These are phyloP conservation scores for Aphanomyces stellatus DNA, from an alignment of 352 stramenopile genomes.

Conservation along the genomic window DNA sequence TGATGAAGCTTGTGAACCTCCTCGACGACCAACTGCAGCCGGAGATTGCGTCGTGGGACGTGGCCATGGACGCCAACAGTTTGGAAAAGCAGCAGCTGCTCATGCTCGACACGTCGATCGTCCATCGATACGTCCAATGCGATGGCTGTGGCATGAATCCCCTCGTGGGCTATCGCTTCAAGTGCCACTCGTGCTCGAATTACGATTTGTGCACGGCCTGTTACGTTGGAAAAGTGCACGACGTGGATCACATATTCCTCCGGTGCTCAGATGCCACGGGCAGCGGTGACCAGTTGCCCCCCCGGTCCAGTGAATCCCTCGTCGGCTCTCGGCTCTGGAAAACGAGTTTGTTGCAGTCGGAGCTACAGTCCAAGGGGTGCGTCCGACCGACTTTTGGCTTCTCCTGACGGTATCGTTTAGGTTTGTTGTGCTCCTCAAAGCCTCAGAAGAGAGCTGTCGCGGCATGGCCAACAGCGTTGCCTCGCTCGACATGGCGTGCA, in stretches of 20 bases:
- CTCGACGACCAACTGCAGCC: slow-evolving; percentile 32
- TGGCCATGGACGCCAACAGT: slow-evolving; percentile 23
- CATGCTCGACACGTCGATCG: slow-evolving; percentile 17
- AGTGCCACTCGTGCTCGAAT: slow-evolving; percentile 65
- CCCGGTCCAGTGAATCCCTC: slow-evolving; percentile 36
- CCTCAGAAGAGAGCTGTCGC: slow-evolving; percentile 30
- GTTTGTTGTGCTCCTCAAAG: slow-evolving; percentile 19
- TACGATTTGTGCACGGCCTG: slow-evolving; percentile 65
- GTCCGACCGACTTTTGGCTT: slow-evolving; percentile 23
- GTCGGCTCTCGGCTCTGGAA: slow-evolving; percentile 64
- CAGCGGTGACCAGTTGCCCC: slow-evolving; percentile 45
- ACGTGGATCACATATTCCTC: slow-evolving; percentile 59
- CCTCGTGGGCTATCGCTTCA: slow-evolving; percentile 57
- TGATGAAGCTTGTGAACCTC: slow-evolving; percentile 33
- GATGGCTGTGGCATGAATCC: slow-evolving; percentile 69
- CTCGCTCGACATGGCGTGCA: slow-evolving; percentile 32
- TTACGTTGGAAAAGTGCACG: slow-evolving; percentile 55
- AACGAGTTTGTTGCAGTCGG: slow-evolving; percentile 35
- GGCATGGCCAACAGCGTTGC: slow-evolving; percentile 31
- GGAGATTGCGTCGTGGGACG: slow-evolving; percentile 31
- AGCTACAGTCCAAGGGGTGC: slow-evolving; percentile 42
- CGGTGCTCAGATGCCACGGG: slow-evolving; percentile 36
- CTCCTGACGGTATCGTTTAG: neutral
- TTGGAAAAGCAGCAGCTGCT: slow-evolving; percentile 23
- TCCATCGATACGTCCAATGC: slow-evolving; percentile 50